Percentiles rank a stretch among this genome's conserved stretches.
phyloP scores from a whole-genome alignment of 805 yeast species.

The Lipomyces sp. region DNA sequence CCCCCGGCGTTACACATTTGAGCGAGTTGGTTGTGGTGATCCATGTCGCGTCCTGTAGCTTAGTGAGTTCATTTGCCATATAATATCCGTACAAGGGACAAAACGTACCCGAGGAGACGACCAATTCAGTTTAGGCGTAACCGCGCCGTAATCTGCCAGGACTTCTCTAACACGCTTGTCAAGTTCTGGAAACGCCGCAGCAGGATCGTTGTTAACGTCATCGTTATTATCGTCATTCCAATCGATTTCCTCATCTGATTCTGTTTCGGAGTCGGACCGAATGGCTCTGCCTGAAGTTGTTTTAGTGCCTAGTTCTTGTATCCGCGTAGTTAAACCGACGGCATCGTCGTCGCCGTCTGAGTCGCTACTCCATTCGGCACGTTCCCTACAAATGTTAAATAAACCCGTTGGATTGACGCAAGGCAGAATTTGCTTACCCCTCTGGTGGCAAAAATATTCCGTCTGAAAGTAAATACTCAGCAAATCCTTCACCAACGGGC shows the following conservation, averaged over 20 bases:
- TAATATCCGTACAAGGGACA: not conserved
- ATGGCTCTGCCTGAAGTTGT: not conserved
- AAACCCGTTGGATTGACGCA: not conserved
- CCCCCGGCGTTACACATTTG: constrained; percentile 72
- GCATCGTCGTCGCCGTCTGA: constrained; percentile 44
- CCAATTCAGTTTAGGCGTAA: constrained; percentile 94
- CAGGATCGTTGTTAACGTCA: constrained; percentile 49
- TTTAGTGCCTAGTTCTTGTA: constrained; percentile 37
- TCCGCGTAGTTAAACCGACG: constrained; percentile 51
- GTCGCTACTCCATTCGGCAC: constrained; percentile 38
- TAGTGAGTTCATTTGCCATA: not conserved
- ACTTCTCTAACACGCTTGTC: constrained; percentile 57
- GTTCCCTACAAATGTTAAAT: constrained; percentile 5
- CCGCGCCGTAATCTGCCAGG: constrained; percentile 59
- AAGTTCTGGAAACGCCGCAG: constrained; percentile 59
- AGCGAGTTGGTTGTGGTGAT: constrained; percentile 76
- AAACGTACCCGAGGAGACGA: constrained; percentile 71
- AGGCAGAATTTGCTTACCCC: constrained; percentile 31
- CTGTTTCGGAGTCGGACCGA: constrained; percentile 45
- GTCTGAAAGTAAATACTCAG: constrained; percentile 66
- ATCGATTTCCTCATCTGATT: constrained; percentile 73
- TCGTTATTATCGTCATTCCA: constrained; percentile 44
- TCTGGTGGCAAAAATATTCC: constrained; percentile 68
- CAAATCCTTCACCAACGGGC: constrained; percentile 62
- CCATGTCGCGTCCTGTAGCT: constrained; percentile 80